Conservation (phyloP, 2,329 filamentous ascomycete genomes). For the Claviceps sp. region DNA sequence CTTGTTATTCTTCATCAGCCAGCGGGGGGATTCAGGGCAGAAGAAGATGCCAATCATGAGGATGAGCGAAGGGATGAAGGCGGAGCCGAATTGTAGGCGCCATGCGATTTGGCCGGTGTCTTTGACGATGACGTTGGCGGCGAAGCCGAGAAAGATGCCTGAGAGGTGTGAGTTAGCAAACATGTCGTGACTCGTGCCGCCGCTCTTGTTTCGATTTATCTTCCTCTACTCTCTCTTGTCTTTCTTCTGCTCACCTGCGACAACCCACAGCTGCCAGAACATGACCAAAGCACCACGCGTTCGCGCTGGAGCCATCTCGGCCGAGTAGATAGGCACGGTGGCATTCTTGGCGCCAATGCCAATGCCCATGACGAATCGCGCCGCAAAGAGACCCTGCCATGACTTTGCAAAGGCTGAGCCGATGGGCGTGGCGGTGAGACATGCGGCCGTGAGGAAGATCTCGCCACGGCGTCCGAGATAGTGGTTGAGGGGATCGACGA, state of each 20-base stretch:
- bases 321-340: constrained; percentile 57
- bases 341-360: constrained; percentile 53
- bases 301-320: constrained; percentile 52
- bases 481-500: constrained; percentile 38
- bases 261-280: constrained; percentile 47
- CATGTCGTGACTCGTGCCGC: no score
- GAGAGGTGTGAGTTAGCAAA: not conserved
- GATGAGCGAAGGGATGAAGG: constrained; percentile 37
- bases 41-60: constrained; percentile 42
- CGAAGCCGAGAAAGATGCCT: constrained; percentile 33
- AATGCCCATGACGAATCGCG: constrained; percentile 53
- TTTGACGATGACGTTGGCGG: constrained; percentile 38
- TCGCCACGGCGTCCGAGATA: constrained; percentile 51
- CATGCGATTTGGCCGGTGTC: constrained; percentile 38
- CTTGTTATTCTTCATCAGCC: constrained; percentile 49
- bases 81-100: constrained; percentile 45
- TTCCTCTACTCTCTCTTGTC: constrained; percentile 2
- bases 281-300: constrained; percentile 65
- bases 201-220: not conserved
- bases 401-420: constrained; percentile 46
- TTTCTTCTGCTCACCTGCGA: constrained; percentile 7
- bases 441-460: constrained; percentile 46
- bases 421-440: constrained; percentile 35
- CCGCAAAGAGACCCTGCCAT: constrained; percentile 53
- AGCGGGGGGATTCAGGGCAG: constrained; percentile 49